Conservation (phyloP, 164 flowering plant genomes). For the Piper longum region DNA sequence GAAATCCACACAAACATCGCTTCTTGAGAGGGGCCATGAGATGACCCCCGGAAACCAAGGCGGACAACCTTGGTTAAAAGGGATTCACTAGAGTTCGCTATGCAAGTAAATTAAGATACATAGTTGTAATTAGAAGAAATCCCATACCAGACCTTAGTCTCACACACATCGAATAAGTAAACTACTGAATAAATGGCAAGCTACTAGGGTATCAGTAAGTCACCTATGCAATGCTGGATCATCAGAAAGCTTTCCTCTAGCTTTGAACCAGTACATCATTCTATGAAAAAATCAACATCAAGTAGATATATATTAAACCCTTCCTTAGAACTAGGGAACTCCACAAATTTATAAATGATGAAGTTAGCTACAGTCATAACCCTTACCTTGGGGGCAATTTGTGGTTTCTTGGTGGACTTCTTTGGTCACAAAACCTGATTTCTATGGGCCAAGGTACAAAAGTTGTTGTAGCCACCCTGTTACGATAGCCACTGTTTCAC, state of each 20-base stretch:
- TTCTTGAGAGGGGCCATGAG: too few species aligned
- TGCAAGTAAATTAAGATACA: too few species aligned
- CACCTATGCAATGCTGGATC: conserved; percentile 94
- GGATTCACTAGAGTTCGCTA: too few species aligned
- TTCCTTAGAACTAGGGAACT: neutral
- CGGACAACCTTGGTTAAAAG: too few species aligned
- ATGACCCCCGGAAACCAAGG: too few species aligned
- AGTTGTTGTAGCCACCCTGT: conserved; percentile 45
- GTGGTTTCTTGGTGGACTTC: conserved; percentile 38
- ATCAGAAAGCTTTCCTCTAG: conserved; percentile 83
- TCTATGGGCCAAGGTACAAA: conserved; percentile 85
- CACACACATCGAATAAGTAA: too few species aligned
- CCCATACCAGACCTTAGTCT: too few species aligned
- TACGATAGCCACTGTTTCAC: conserved; percentile 59
- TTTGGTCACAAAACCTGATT: conserved; percentile 76
- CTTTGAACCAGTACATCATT: conserved; percentile 73
- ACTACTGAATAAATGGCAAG: neutral
- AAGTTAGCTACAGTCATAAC: neutral
- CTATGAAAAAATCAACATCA: conserved; percentile 30
- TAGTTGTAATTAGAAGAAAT: too few species aligned
- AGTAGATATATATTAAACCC: neutral
- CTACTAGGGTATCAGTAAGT: neutral
- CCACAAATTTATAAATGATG: neutral
- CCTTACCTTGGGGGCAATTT: conserved; percentile 63
- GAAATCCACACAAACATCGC: too few species aligned